These are phyloP conservation scores for Eucalyptus pumila DNA, from an alignment of 345 rosid species.

Conservation along the genomic window DNA sequence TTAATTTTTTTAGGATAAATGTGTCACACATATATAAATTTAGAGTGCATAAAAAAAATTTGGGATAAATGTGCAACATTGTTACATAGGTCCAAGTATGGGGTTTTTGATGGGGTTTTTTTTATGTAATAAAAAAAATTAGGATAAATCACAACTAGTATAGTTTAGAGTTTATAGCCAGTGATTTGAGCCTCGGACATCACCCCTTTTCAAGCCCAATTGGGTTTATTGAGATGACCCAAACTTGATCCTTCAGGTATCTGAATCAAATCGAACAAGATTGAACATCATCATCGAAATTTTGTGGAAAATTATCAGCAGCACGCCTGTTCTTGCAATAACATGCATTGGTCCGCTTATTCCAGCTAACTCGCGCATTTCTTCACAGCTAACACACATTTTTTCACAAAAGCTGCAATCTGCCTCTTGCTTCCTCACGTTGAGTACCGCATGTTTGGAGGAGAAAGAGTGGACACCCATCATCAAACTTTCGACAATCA, in stretches of 20 bases:
- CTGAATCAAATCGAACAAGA: not conserved
- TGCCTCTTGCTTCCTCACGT: not conserved
- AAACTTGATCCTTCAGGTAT: not conserved
- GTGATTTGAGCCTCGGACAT: not conserved
- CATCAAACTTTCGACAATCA: not conserved
- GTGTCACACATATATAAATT: accelerated
- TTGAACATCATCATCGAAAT: not conserved
- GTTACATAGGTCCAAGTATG: too few species aligned
- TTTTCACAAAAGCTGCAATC: not conserved
- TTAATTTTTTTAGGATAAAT: accelerated
- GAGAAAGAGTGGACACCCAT: not conserved
- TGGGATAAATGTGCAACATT: too few species aligned
- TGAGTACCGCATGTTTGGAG: not conserved
- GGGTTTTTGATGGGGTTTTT: too few species aligned
- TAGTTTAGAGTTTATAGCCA: not conserved
- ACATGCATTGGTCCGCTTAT: not conserved
- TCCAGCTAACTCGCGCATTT: not conserved
- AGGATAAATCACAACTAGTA: accelerated
- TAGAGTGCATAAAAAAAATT: too few species aligned
- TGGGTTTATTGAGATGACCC: not conserved
- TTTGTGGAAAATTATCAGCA: not conserved
- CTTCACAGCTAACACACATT: not conserved
- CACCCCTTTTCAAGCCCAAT: not conserved
- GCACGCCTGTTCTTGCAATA: not conserved
- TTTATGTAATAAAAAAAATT: too few species aligned